Evolutionary conservation across 1,139 yeast species (phyloP).

Genomic region (Pichia sp.): DNA sequence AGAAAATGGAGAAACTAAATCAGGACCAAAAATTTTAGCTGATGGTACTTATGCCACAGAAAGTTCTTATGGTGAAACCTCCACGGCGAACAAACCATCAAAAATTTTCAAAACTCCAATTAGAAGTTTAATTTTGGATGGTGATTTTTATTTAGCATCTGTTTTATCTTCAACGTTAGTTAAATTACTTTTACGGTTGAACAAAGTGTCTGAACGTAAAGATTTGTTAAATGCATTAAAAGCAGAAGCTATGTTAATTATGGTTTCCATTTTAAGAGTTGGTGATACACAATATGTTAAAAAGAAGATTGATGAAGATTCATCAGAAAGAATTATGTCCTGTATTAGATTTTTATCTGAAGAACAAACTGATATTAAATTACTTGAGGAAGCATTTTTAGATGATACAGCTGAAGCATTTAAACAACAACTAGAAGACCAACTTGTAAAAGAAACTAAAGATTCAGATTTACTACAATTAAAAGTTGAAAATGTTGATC

Average conservation of each 20-base stretch:
- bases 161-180: slow-evolving; percentile 85
- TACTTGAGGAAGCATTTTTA: slow-evolving; percentile 68
- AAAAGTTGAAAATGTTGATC: slow-evolving; percentile 78
- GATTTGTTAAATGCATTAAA: slow-evolving; percentile 73
- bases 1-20: slow-evolving; percentile 30
- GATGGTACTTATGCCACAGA: slow-evolving; percentile 99
- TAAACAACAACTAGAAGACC: slow-evolving; percentile 41
- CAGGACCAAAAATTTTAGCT: slow-evolving; percentile 82
- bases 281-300: slow-evolving; percentile 77
- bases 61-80: slow-evolving; percentile 53
- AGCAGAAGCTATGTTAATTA: slow-evolving; percentile 89
- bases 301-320: slow-evolving; percentile 88
- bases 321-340: slow-evolving; percentile 82
- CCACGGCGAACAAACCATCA: slow-evolving; percentile 31
- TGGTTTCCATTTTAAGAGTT: slow-evolving; percentile 86
- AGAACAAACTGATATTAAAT: slow-evolving; percentile 36
- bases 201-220: slow-evolving; percentile 48
- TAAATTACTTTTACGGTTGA: slow-evolving; percentile 77
- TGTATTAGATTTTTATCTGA: slow-evolving; percentile 76
- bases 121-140: slow-evolving; percentile 74
- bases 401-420: slow-evolving; percentile 86
- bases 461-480: slow-evolving; percentile 56
- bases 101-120: slow-evolving; percentile 54
- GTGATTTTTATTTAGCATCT: slow-evolving; percentile 88
- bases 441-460: slow-evolving; percentile 51